Base-by-base conservation (phyloP, 139 green algal species). In the Dunaliella primolecta region DNA sequence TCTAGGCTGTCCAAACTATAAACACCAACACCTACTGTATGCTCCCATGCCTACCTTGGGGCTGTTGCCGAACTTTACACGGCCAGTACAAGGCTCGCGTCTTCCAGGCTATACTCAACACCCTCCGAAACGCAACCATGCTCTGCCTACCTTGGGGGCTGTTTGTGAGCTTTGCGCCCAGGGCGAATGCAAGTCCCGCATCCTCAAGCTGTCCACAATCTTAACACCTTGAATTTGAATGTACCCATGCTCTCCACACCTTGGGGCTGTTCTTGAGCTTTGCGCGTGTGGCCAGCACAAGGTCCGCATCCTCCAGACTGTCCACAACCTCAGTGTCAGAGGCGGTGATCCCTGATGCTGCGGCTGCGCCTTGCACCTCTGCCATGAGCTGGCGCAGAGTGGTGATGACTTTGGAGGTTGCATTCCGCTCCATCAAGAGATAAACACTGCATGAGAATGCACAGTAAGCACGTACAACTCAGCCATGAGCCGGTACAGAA, bases 271-370 rank as follows among this genome's bases (percentile, higher is more conserved):
- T 80, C 1, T 83, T 57, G 29, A 89, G 78, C 38, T 74, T 85
- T 72, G 46, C 82, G 20, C 36, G 36, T 24, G 83, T 89, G 71
- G 77, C 83, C 1, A 89, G 30, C 33, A 87, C 83, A 34, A 89
- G 36, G 7, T 88, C 80, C 15, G 80, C 72, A 29, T 38, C 36
- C 1, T 87, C 84, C 57, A 87, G 32, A 23, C 23, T 30, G 76
- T 38, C 33, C 29, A 33, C 30, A 20, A 24, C 72, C 21, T 78
- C 72, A 64, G 46, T 15, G 7, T 15, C 46, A 25, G 46, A 15
- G 7, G 46, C 46, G 7, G 15, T 15, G 46, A 64, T 15, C 46
- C 15, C 7, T 15, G 46, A 7, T 25, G 46, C 46, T 64, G 46
- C 46, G 7, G 46, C 7, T 64, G 46, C 46, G 7, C 7, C 46